Base-by-base conservation (phyloP, 805 yeast species). In the Hermanozyma aechmeae region DNA sequence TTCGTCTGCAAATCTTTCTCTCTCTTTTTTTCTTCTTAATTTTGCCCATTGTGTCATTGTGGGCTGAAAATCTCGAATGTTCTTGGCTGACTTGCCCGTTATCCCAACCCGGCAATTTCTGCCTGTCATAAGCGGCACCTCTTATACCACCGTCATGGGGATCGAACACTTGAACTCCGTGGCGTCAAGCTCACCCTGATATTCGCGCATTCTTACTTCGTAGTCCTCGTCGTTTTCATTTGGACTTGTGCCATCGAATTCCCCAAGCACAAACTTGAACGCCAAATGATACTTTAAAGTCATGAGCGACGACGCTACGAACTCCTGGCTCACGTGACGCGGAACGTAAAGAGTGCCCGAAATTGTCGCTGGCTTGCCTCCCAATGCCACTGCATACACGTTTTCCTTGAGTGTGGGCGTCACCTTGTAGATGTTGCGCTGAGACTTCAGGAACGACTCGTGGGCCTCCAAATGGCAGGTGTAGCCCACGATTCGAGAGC, bases 401-500 rank as follows among this genome's bases (percentile, higher is more conserved):
- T 60, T 61, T 20, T 47, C 35, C 37, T 59, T 61, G 13, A 46
- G 19, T 11, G 45, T 43, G 12, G 60, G 60, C 9, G 58, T 51
- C 12, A 61, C 64, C 29, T 52, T 48, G 40, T 56, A 61, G 8
- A 42, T 32, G 29, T 61, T 53, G 11, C 33, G 9, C 7, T 7
- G 20, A 7, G 7, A 10, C 20, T 7, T 7, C 9, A 10, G 9
- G 20, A 7, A 17, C 20, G 7, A 7, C 20, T 17, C 20, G 9
- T 10, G 20, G 8, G 27, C 31, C 7, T 24, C 31, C 11, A 39
- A 13, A 33, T 61, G 62, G 38, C 49, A 61, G 3, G 42, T 28
- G 30, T 56, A 58, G 8, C 65, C 67, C 36, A 60, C 68, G n/a
- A 61, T 26, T 32, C 53, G 56, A 7, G 42, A 46, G 4, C 55